These are phyloP conservation scores for Rhizopogon rudus DNA, from an alignment of 768 basidiomycete species.

Conservation along the genomic window DNA sequence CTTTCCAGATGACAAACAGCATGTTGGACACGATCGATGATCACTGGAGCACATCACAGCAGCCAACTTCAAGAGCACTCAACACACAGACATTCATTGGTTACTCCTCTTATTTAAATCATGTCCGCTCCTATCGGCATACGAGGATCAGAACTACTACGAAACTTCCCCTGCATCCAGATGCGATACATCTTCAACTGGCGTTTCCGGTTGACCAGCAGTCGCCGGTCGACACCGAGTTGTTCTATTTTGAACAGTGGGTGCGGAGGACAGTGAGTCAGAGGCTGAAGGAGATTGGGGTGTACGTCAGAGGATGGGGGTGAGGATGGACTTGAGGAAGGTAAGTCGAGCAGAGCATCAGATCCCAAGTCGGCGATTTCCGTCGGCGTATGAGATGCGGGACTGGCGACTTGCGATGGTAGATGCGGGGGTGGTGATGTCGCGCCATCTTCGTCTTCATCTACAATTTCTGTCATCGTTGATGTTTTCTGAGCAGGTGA, in stretches of 20 bases:
- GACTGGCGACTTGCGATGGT: background rate
- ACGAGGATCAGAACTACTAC: conserved; percentile 20
- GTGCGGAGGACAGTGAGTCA: conserved; percentile 31
- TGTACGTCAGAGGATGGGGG: conserved; percentile 26
- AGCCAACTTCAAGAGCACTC: too few species aligned
- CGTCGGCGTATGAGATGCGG: conserved; percentile 6
- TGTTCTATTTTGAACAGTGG: conserved; percentile 78
- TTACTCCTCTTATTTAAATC: too few species aligned
- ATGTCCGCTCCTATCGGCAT: too few species aligned
- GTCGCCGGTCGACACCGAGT: conserved; percentile 82
- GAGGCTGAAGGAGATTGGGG: conserved; percentile 27
- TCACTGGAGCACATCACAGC: too few species aligned
- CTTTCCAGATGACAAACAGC: too few species aligned
- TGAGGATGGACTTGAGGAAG: background rate
- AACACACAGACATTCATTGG: too few species aligned
- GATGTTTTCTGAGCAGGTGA: conserved; percentile 27
- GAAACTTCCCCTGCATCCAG: conserved; percentile 89
- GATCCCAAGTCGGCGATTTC: conserved; percentile 1
- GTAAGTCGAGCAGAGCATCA: background rate
- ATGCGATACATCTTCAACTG: conserved; percentile 97
- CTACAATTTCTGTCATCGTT: conserved; percentile 28
- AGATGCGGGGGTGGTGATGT: background rate
- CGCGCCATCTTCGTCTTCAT: conserved; percentile 24
- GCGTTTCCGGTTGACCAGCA: conserved; percentile 90
- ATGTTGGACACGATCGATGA: too few species aligned